These are phyloP conservation scores for Entophlyctis luteolus DNA, from an alignment of 192 early-diverging fungal genomes.

Conservation along the genomic window DNA sequence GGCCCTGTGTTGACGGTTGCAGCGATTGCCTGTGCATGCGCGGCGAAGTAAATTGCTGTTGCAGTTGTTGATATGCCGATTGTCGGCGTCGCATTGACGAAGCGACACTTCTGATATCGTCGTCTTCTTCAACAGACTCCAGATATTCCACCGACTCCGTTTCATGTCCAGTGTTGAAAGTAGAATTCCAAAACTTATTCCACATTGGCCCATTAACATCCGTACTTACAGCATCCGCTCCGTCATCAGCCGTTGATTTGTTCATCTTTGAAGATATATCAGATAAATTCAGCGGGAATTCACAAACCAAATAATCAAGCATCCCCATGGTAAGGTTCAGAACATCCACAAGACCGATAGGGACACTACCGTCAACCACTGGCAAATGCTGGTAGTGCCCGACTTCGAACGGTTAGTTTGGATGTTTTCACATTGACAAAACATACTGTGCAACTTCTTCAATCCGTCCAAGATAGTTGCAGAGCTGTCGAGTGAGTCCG, in stretches of 20 bases:
- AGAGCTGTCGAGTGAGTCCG: conserved; percentile 39
- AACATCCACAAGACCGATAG: conserved; percentile 49
- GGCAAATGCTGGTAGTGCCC: conserved; percentile 50
- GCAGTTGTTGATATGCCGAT: neutral
- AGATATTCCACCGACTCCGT: conserved; percentile 10
- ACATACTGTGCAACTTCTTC: conserved; percentile 44
- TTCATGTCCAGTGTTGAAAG: conserved; percentile 21
- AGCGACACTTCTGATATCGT: neutral
- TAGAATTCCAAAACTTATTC: conserved; percentile 50
- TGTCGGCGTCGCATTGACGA: neutral
- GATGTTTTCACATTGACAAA: neutral
- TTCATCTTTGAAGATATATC: conserved; percentile 5
- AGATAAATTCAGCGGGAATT: neutral
- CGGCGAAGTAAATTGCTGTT: neutral
- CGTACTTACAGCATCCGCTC: neutral
- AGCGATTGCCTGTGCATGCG: neutral
- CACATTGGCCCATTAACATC: conserved; percentile 38
- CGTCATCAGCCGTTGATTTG: conserved; percentile 14
- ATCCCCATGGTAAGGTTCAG: conserved; percentile 48
- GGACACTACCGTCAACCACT: conserved; percentile 36
- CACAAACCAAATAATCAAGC: conserved; percentile 19
- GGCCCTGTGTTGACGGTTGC: too few species aligned
- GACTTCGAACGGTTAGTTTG: neutral
- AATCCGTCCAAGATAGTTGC: conserved; percentile 46
- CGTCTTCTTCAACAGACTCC: neutral